Base-by-base conservation (phyloP, 2,329 filamentous ascomycete species). In the Colletotrichum chlorophyti region DNA sequence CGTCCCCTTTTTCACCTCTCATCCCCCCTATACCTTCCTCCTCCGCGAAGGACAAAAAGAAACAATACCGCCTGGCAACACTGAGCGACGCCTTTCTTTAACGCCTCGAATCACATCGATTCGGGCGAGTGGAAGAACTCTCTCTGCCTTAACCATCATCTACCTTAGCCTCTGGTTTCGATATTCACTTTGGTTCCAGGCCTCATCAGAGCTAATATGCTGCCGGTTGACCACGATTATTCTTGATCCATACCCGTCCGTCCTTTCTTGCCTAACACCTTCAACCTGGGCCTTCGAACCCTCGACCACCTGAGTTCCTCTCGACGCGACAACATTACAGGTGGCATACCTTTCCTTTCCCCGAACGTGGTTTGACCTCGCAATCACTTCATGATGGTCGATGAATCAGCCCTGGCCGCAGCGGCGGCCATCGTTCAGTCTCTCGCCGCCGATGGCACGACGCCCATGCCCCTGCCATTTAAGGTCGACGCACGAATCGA, bases 391-490 rank as follows among this genome's bases (percentile, higher is more conserved):
- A 70, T 61, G 60, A 83, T 83, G 80, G 78, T 79, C 64, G 81
- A 84, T 71, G 81, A 85, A 66, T 75, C 79, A 69, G 80, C 79
- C 65, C 73, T 86, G 70, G 77, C 75, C 65, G 82, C 82, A 41
- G 78, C 80, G 32, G 78, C 81, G 66, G 76, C 82, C 67, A 76
- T 86, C 64, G 74, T 86, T 64, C 79, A 80, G 66, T 77, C 75
- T 61, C 73, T 86, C 59, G 83, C 82, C 58, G 70, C 72, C 61
- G 76, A 79, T 57, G 69, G 75, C 27, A 75, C 74, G 62, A 70
- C 74, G 45, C 65, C 72, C 34, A 67, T 70, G 62, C 70, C 75
- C 47, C 72, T 75, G 48, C 71, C 77, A 53, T 70, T 76, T 58
- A 75, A 74, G 47, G 70, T 74, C 53, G 77, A 76, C 58, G 79